Evolutionary conservation across 805 yeast species (phyloP).

Genomic region (Yarrowia sp.): DNA sequence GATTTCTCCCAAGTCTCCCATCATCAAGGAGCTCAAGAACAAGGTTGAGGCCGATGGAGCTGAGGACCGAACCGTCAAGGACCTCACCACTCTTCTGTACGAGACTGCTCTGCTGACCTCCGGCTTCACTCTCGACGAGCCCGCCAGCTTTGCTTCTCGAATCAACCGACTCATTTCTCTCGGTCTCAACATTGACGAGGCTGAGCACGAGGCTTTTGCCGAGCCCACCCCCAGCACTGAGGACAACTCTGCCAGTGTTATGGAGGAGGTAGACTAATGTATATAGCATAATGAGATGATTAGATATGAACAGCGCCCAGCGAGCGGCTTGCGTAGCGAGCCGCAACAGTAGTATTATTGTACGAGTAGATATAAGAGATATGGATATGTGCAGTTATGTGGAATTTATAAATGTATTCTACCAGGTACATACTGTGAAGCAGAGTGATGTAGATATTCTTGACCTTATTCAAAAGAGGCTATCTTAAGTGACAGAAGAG

Average conservation of each 20-base stretch:
- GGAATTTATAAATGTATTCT: too few species aligned
- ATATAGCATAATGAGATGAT: slow-evolving; percentile 13
- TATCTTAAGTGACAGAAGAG: too few species aligned
- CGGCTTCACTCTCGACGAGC: slow-evolving; percentile 98
- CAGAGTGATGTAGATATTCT: too few species aligned
- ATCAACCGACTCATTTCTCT: slow-evolving; percentile 96
- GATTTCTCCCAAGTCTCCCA: slow-evolving; percentile 94
- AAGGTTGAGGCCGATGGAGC: slow-evolving; percentile 97
- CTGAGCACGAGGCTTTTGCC: slow-evolving; percentile 43
- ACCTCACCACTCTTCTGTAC: slow-evolving; percentile 89
- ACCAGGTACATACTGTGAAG: too few species aligned
- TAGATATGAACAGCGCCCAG: not conserved
- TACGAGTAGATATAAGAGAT: too few species aligned
- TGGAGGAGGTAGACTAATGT: slow-evolving; percentile 94
- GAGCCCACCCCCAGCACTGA: slow-evolving; percentile 43
- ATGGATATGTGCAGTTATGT: too few species aligned
- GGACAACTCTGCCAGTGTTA: slow-evolving; percentile 76
- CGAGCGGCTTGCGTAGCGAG: too few species aligned
- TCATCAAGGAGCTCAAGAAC: slow-evolving; percentile 90
- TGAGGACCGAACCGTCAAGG: slow-evolving; percentile 97
- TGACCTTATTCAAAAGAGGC: too few species aligned
- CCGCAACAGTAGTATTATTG: too few species aligned
- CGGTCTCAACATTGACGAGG: slow-evolving; percentile 93
- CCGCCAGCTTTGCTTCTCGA: slow-evolving; percentile 94
- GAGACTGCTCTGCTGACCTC: slow-evolving; percentile 98